A percentile compares a stretch with the other conserved stretches of the same genome.
These are phyloP conservation scores for Backusella liffmaniae DNA, from an alignment of 192 early-diverging fungal genomes.

Conservation along the genomic window DNA sequence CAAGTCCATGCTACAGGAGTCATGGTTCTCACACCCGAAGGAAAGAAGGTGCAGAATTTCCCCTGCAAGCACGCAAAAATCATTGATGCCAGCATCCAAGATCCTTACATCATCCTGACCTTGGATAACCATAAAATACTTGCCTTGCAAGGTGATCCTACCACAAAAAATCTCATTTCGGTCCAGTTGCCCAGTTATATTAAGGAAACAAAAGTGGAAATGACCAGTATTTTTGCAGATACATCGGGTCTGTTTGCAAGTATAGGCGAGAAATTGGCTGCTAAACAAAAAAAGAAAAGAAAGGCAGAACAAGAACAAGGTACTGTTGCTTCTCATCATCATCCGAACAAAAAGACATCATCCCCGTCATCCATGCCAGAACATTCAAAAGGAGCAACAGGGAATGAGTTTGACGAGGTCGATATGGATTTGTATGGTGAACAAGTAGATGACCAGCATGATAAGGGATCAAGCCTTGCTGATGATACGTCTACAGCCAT, in stretches of 20 bases:
- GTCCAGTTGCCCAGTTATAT: constrained; percentile 38
- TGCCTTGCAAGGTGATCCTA: constrained; percentile 59
- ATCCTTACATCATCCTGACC: constrained; percentile 80
- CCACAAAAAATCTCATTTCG: constrained; percentile 40
- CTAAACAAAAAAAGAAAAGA: constrained; percentile 9
- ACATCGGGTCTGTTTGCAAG: constrained; percentile 34
- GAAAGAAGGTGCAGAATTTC: constrained; percentile 52
- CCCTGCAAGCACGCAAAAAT: constrained; percentile 52
- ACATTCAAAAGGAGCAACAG: not conserved
- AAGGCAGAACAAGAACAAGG: not conserved
- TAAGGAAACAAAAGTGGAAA: constrained; percentile 36
- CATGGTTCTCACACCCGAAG: constrained; percentile 66
- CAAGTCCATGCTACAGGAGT: constrained; percentile 83
- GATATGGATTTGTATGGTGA: constrained; percentile 47
- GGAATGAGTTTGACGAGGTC: constrained; percentile 47
- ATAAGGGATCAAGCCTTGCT: not conserved
- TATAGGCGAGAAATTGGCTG: not conserved
- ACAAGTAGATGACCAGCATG: not conserved
- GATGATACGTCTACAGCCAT: not conserved
- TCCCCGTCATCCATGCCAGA: not conserved
- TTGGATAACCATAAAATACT: constrained; percentile 61
- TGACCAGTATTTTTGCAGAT: constrained; percentile 54
- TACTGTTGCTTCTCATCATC: not conserved
- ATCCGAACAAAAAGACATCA: not conserved
- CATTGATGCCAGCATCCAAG: constrained; percentile 69